These are phyloP conservation scores for Grigorovia transvaalensis DNA, from an alignment of 805 yeast genomes.

Conservation along the genomic window DNA sequence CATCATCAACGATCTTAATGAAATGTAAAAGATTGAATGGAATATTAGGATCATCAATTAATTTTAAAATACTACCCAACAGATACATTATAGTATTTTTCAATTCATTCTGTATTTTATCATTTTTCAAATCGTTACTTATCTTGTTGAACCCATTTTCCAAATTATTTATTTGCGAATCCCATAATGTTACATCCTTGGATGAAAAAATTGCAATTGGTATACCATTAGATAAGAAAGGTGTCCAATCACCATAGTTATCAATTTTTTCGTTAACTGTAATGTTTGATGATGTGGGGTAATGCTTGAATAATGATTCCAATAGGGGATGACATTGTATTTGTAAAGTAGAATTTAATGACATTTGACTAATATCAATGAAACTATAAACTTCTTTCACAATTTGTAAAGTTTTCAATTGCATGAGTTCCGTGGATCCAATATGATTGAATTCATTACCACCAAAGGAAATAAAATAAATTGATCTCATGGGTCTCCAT, in stretches of 20 bases:
- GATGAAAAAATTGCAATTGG: slow-evolving; percentile 17
- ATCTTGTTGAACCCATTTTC: slow-evolving; percentile 53
- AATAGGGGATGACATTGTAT: slow-evolving; percentile 56
- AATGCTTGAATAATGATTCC: slow-evolving; percentile 15
- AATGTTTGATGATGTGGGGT: slow-evolving; percentile 9
- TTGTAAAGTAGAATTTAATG: slow-evolving; percentile 33
- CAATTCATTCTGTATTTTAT: slow-evolving; percentile 41
- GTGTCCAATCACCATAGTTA: slow-evolving; percentile 50
- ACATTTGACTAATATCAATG: slow-evolving; percentile 48
- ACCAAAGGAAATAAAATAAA: slow-evolving; percentile 77
- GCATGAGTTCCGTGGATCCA: slow-evolving; percentile 69
- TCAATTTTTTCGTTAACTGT: slow-evolving; percentile 15
- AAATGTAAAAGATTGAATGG: slow-evolving; percentile 50
- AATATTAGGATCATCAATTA: slow-evolving; percentile 65
- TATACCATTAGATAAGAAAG: slow-evolving; percentile 52
- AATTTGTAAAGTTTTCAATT: slow-evolving; percentile 40
- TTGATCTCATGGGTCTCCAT: slow-evolving; percentile 76
- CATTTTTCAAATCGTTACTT: slow-evolving; percentile 11
- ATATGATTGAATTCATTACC: slow-evolving; percentile 70
- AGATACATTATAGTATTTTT: slow-evolving; percentile 44
- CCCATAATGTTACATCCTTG: slow-evolving; percentile 7
- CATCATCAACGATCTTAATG: slow-evolving; percentile 34
- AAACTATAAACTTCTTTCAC: slow-evolving; percentile 53
- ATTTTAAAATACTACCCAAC: slow-evolving; percentile 39
- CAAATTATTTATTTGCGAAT: slow-evolving; percentile 57